phyloP scores from a whole-genome alignment of 768 basidiomycete genomes.

The Mycena haematopus region DNA sequence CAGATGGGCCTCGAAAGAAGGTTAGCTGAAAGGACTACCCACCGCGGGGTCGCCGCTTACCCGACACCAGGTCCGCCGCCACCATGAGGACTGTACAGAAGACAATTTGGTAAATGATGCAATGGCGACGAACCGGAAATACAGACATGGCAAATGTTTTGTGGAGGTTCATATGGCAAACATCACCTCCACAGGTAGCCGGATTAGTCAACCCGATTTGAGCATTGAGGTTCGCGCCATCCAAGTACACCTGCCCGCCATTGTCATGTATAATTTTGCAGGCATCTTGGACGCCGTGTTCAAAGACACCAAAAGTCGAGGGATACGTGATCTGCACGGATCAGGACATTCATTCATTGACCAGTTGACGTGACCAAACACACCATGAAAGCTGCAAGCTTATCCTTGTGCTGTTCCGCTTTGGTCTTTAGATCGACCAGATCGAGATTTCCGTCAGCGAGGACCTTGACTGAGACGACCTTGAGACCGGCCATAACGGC shows the following conservation, averaged over 20 bases:
- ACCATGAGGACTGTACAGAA: slow-evolving; percentile 79
- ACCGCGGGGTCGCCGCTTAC: slow-evolving; percentile 47
- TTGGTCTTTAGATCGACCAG: slow-evolving; percentile 84
- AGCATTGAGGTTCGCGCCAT: slow-evolving; percentile 95
- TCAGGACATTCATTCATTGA: slow-evolving; percentile 9
- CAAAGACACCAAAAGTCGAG: slow-evolving; percentile 98
- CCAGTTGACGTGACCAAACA: slow-evolving; percentile 26
- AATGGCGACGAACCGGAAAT: neutral
- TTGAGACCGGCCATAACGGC: slow-evolving; percentile 97
- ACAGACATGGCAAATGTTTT: slow-evolving; percentile 95
- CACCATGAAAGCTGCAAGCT: slow-evolving; percentile 96
- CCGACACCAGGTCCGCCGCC: slow-evolving; percentile 98
- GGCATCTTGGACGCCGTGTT: slow-evolving; percentile 87
- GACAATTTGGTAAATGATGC: neutral
- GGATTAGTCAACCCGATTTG: slow-evolving; percentile 93
- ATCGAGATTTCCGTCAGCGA: slow-evolving; percentile 87
- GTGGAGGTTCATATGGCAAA: slow-evolving; percentile 97
- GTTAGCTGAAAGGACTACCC: neutral
- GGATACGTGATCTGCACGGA: slow-evolving; percentile 87
- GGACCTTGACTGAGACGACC: slow-evolving; percentile 94
- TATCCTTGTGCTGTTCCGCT: slow-evolving; percentile 89
- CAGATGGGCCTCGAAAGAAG: slow-evolving; percentile 76
- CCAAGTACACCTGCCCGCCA: slow-evolving; percentile 97
- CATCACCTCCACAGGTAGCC: slow-evolving; percentile 95
- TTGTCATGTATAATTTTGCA: slow-evolving; percentile 93